Percentiles rank a stretch among this genome's conserved stretches.
phyloP scores from a whole-genome alignment of 345 rosid species.

The Populus tremula region DNA sequence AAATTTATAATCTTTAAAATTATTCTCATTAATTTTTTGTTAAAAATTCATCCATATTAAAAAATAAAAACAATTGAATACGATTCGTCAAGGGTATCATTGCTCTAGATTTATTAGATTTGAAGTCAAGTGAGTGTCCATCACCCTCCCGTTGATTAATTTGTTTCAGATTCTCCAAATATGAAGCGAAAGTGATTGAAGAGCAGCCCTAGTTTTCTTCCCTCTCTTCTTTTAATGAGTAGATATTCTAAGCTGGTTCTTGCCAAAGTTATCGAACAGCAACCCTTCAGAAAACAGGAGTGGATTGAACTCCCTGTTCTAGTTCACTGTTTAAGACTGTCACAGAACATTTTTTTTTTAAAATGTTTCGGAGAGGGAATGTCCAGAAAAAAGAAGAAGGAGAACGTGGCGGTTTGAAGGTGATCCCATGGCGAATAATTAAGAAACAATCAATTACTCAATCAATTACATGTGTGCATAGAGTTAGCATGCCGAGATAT shows the following conservation, averaged over 20 bases:
- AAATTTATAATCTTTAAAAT: no score
- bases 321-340: background rate
- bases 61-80: background rate
- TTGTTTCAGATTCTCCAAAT: background rate
- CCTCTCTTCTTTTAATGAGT: background rate
- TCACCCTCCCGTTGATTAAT: background rate
- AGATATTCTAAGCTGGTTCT: background rate
- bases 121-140: background rate
- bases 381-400: background rate
- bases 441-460: background rate
- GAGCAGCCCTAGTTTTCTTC: background rate
- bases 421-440: background rate
- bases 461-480: background rate
- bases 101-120: background rate
- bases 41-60: background rate
- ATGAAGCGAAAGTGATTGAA: background rate
- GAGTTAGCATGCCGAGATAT: constrained; percentile 11
- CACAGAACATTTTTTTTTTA: background rate
- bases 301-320: background rate
- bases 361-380: background rate
- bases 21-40: no score
- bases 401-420: background rate
- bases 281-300: background rate
- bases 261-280: background rate
- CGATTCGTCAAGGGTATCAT: background rate